Conservation (phyloP, 208 protist genomes). For the Trichomonas gallinae region DNA sequence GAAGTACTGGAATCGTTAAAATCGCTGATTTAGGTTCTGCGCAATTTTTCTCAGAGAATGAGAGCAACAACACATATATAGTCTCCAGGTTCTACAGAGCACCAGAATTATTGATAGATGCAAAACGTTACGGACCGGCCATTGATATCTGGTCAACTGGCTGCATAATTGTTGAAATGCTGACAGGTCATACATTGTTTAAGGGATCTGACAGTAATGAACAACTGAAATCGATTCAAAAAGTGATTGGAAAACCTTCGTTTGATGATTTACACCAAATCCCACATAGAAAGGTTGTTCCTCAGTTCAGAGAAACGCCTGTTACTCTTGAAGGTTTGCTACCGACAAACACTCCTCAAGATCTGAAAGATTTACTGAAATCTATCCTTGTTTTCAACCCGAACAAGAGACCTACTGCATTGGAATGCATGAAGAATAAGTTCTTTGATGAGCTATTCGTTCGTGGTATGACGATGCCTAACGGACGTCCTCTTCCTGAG, state of each 20-base stretch:
- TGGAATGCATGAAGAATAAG: background rate
- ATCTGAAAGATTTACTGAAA: background rate
- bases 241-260: constrained; percentile 35
- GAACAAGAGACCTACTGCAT: background rate
- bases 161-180: constrained; percentile 66
- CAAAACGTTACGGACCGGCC: constrained; percentile 53
- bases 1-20: constrained; percentile 59
- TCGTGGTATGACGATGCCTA: background rate
- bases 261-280: background rate
- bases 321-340: background rate
- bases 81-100: constrained; percentile 69
- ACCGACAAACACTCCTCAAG: background rate
- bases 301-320: too few relatives aligned
- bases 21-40: constrained; percentile 81
- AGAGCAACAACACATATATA: constrained; percentile 76
- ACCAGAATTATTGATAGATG: constrained; percentile 62
- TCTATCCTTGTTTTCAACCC: background rate
- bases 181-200: constrained; percentile 34
- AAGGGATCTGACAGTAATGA: constrained; percentile 29
- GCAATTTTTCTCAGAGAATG: constrained; percentile 47
- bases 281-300: too few relatives aligned
- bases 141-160: constrained; percentile 69
- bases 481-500: too few relatives aligned
- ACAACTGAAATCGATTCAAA: constrained; percentile 29
- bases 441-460: background rate